A percentile compares a stretch with the other conserved stretches of the same genome.
Evolutionary conservation across 1,284 basidiomycete genomes (phyloP).

Genomic region (Puccinia horiana): DNA sequence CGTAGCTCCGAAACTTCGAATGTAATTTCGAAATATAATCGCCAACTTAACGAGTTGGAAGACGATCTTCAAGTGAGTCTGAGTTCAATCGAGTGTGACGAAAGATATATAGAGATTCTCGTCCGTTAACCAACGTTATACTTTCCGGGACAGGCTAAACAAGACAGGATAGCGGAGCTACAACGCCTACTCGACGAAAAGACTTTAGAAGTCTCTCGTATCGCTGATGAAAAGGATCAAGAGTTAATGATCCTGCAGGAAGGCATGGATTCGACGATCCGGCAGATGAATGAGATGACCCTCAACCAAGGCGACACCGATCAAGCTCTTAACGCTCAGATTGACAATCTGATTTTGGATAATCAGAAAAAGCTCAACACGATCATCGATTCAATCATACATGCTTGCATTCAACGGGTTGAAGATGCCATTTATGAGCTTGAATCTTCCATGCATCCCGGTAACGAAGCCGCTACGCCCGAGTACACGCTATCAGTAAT

Average conservation of each 20-base stretch:
- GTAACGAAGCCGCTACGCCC: constrained; percentile 92
- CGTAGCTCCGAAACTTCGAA: constrained; percentile 89
- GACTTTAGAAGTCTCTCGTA: constrained; percentile 72
- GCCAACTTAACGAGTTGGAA: constrained; percentile 92
- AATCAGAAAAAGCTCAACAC: constrained; percentile 97
- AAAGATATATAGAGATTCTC: neutral
- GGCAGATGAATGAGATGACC: constrained; percentile 76
- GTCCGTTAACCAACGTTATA: constrained; percentile 24
- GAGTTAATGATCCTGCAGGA: constrained; percentile 95
- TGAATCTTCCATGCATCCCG: constrained; percentile 88
- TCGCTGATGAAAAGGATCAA: constrained; percentile 93
- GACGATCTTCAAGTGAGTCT: constrained; percentile 78
- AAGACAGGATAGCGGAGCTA: constrained; percentile 89
- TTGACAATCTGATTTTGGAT: constrained; percentile 94
- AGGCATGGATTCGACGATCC: constrained; percentile 89
- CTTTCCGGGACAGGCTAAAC: constrained; percentile 69
- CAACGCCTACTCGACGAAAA: constrained; percentile 75
- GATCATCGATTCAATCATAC: constrained; percentile 97
- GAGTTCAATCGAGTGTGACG: neutral
- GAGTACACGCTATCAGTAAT: constrained; percentile 98
- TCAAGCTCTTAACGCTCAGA: constrained; percentile 88
- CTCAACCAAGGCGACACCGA: constrained; percentile 72
- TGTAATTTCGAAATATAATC: constrained; percentile 89
- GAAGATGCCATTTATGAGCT: constrained; percentile 97
- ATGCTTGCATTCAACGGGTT: constrained; percentile 93